Conservation (phyloP, 2,329 filamentous ascomycete genomes). For the Hypoxylon sp. region DNA sequence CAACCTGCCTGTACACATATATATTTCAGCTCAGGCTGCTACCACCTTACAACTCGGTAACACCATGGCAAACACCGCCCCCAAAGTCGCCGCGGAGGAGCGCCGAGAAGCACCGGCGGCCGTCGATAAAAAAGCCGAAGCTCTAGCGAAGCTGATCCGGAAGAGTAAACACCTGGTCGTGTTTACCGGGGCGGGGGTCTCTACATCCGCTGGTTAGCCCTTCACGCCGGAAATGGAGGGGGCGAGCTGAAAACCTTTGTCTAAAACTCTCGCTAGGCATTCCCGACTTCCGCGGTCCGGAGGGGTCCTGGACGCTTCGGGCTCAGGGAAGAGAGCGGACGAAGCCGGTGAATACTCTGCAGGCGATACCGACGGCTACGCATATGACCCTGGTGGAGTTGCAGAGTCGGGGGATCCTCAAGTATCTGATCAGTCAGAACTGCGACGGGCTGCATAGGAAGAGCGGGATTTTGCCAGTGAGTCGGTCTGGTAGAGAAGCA, state of each 20-base stretch:
- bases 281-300: conserved; percentile 61
- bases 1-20: too few relatives aligned
- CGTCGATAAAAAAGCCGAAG: conserved; percentile 53
- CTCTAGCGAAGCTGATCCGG: conserved; percentile 53
- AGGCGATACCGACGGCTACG: conserved; percentile 58
- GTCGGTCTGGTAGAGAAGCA: conserved; percentile 3
- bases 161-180: conserved; percentile 60
- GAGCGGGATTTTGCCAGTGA: conserved; percentile 60
- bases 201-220: conserved; percentile 57
- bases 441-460: conserved; percentile 59
- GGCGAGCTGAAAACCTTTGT: conserved; percentile 3
- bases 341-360: conserved; percentile 52
- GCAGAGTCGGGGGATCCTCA: conserved; percentile 56
- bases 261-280: conserved; percentile 52
- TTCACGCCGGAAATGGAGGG: not conserved
- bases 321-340: conserved; percentile 56
- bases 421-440: conserved; percentile 60
- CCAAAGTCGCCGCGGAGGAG: conserved; percentile 40
- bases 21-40: too few relatives aligned
- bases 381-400: conserved; percentile 62
- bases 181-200: conserved; percentile 61
- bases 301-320: conserved; percentile 59
- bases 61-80: conserved; percentile 41
- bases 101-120: conserved; percentile 46
- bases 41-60: not conserved